phyloP scores from a whole-genome alignment of 108 stramenopile species.

The Cyclotella baltica region DNA sequence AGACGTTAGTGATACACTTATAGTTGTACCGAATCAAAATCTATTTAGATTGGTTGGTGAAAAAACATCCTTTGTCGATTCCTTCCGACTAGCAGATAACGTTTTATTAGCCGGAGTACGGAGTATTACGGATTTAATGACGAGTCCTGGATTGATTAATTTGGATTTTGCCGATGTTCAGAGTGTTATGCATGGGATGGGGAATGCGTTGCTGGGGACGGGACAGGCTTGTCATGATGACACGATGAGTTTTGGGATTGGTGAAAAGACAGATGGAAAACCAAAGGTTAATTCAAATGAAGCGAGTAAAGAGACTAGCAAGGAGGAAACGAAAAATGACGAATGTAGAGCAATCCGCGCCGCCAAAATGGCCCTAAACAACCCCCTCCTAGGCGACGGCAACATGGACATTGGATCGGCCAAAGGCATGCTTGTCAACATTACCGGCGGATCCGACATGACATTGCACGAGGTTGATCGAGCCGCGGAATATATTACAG shows the following conservation, averaged over 20 bases:
- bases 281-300: slow-evolving; percentile 14
- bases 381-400: slow-evolving; percentile 75
- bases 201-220: slow-evolving; percentile 86
- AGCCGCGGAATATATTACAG: slow-evolving; percentile 54
- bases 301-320: slow-evolving; percentile 28
- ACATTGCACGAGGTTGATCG: slow-evolving; percentile 61
- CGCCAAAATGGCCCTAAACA: slow-evolving; percentile 75
- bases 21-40: slow-evolving; percentile 88
- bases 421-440: slow-evolving; percentile 85
- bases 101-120: slow-evolving; percentile 84
- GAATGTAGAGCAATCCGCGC: slow-evolving; percentile 82
- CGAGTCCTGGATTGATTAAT: slow-evolving; percentile 86
- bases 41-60: slow-evolving; percentile 70
- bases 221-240: slow-evolving; percentile 51
- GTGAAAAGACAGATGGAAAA: slow-evolving; percentile 14
- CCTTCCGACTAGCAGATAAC: slow-evolving; percentile 85
- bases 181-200: slow-evolving; percentile 82
- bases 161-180: slow-evolving; percentile 91
- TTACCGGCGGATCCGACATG: slow-evolving; percentile 65
- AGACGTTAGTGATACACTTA: slow-evolving; percentile 80
- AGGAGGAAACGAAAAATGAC: slow-evolving; percentile 55
- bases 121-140: slow-evolving; percentile 85
- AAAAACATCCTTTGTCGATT: slow-evolving; percentile 77
- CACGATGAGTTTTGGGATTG: slow-evolving; percentile 24
- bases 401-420: slow-evolving; percentile 68